These are phyloP conservation scores for Xylogone sp. DNA, from an alignment of 2,329 filamentous ascomycete genomes.

Conservation along the genomic window DNA sequence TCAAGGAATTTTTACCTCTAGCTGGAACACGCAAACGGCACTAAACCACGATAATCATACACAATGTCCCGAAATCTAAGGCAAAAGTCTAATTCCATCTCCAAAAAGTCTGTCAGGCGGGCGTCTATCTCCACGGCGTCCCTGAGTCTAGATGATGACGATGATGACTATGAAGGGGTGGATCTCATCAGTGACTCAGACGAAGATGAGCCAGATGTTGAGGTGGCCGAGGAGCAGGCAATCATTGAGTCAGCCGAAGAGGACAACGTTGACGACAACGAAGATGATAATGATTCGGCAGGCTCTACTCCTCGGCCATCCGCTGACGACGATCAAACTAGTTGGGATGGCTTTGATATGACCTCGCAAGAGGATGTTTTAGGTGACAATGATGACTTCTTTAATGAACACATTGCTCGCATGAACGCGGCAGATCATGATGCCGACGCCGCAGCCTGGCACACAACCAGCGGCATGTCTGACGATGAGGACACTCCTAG, in stretches of 20 bases:
- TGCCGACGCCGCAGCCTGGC: slow-evolving; percentile 10
- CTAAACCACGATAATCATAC: slow-evolving; percentile 3
- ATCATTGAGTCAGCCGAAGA: slow-evolving; percentile 53
- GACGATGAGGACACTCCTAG: slow-evolving; percentile 12
- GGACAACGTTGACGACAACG: slow-evolving; percentile 12
- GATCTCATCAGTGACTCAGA: slow-evolving; percentile 78
- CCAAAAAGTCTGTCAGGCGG: slow-evolving; percentile 15
- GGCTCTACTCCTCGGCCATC: slow-evolving; percentile 22
- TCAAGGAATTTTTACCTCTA: neutral
- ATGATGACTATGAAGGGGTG: slow-evolving; percentile 70
- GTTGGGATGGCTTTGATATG: slow-evolving; percentile 53
- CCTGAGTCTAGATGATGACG: slow-evolving; percentile 51
- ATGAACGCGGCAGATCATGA: slow-evolving; percentile 11
- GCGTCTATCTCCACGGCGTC: slow-evolving; percentile 46
- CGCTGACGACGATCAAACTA: slow-evolving; percentile 39
- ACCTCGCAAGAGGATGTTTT: slow-evolving; percentile 25
- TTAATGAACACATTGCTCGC: slow-evolving; percentile 30
- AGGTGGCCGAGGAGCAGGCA: slow-evolving; percentile 73
- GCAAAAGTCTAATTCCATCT: slow-evolving; percentile 40
- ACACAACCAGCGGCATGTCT: slow-evolving; percentile 7
- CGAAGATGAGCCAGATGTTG: slow-evolving; percentile 74
- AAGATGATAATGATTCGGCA: slow-evolving; percentile 23
- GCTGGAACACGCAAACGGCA: neutral
- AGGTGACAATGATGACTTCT: slow-evolving; percentile 17
- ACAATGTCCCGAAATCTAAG: slow-evolving; percentile 44